Evolutionary conservation across 129 eudicot species (phyloP), one percentile per base, ranked within the genome.

Genomic region (Lactuca saligna): DNA sequence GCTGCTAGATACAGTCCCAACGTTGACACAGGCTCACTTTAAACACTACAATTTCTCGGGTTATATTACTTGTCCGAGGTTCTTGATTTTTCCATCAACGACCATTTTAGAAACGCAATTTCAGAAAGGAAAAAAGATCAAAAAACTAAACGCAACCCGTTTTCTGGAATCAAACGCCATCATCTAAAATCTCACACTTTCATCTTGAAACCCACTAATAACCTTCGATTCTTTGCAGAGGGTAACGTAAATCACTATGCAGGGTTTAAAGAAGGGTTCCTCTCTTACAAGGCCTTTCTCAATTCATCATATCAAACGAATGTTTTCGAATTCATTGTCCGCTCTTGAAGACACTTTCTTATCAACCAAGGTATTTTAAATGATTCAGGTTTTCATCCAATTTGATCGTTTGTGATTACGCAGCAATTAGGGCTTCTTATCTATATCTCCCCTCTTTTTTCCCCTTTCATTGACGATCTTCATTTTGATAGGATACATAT

Each of bases 321-420:
- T 80, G 25, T 79, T 87, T 74, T 75, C 67, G 17, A 85, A 94
- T 89, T 85, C 96, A 38, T 77, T 67, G 77, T 70, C 91, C 48
- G 95, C 97, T 37, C 79, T 88, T 78, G 89, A 94, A 75, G 97
- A 89, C 76, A 94, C 97, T 14, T 87, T 66, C 48, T 77, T 50
- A 17, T 87, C 89, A 4, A 87, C 95, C 67, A 94, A 94, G 97
- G 99, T 94, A 54, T n/a, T 17, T 25, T 25, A 25, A 25, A 25
- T 1, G 32, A 9, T 31, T 39, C 35, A 0, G 16, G n/a, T 0
- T 42, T 60, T 64, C 32, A 17, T 60, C 57, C 31, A 46, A 46
- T 10, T 67, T 69, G 37, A 5, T 50, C 31, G 14, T 17, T 17
- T 51, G 6, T 53, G 50, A 59, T 75, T 32, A 4, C 38, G 15